Evolutionary conservation across 2,329 filamentous ascomycete species (phyloP).

Genomic region (Tolypocladium tropicale): DNA sequence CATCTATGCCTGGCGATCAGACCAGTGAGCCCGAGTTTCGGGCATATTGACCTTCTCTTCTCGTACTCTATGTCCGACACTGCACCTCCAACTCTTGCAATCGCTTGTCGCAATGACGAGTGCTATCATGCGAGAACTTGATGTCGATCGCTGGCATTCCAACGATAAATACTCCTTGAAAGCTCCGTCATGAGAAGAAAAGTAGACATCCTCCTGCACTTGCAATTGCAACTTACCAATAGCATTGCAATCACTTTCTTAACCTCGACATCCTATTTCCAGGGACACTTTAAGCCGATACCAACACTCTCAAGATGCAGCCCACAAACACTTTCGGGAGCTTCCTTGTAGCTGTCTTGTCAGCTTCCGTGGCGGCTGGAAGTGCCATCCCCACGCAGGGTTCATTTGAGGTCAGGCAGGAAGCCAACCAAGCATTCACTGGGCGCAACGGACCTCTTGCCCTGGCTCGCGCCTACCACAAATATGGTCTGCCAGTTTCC

Average conservation of each 20-base stretch:
- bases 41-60: not conserved
- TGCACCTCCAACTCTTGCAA: not conserved
- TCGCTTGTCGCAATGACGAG: not conserved
- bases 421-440: not conserved
- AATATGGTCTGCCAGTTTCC: constrained; percentile 24
- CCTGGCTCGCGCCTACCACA: constrained; percentile 20
- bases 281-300: not conserved
- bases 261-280: not conserved
- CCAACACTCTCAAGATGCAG: not conserved
- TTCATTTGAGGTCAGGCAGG: not conserved
- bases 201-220: not conserved
- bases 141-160: not conserved
- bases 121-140: not conserved
- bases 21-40: not conserved
- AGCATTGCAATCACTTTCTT: not conserved
- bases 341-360: not conserved
- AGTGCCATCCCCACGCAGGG: not conserved
- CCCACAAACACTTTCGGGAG: not conserved
- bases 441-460: constrained; percentile 1
- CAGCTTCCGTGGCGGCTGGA: not conserved
- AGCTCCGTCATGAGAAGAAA: not conserved
- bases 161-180: not conserved
- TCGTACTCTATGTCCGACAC: not conserved
- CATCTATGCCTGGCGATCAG: not conserved
- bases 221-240: not conserved